Conservation (phyloP, 164 flowering plant genomes). For the Piper longum region DNA sequence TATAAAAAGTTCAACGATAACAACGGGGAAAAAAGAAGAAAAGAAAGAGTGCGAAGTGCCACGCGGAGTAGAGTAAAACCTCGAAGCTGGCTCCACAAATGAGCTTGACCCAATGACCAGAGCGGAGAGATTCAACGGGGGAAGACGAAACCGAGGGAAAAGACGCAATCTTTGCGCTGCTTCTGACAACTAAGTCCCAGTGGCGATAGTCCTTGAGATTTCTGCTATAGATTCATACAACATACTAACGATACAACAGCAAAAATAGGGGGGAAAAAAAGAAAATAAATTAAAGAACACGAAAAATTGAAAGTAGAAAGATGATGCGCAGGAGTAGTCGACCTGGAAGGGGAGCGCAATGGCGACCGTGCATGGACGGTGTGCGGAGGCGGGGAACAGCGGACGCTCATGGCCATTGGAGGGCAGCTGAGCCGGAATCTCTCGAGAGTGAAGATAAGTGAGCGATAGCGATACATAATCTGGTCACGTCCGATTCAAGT, state of each 20-base stretch:
- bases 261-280: too few relatives aligned
- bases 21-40: not conserved
- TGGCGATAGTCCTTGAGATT: constrained; percentile 7
- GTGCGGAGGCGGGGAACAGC: not conserved
- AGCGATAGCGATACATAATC: too few relatives aligned
- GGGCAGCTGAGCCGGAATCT: too few relatives aligned
- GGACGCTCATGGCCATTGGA: too few relatives aligned
- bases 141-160: constrained; percentile 28
- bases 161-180: constrained; percentile 19
- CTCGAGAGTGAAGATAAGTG: too few relatives aligned
- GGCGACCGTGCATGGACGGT: not conserved
- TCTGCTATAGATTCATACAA: not conserved
- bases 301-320: not conserved
- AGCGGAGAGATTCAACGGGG: constrained; percentile 40
- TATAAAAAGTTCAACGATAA: too few relatives aligned
- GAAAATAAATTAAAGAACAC: too few relatives aligned
- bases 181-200: constrained; percentile 20
- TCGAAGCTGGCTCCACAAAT: constrained; percentile 89
- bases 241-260: too few relatives aligned
- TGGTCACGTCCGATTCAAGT: too few relatives aligned
- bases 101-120: constrained; percentile 79
- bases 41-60: not conserved
- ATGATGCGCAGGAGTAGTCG: not conserved
- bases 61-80: constrained; percentile 17
- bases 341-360: not conserved